Evolutionary conservation across 192 early-diverging fungal genomes (phyloP), one percentile per base, ranked within the genome.

Genomic region (Phlyctochytrium bullatum): DNA sequence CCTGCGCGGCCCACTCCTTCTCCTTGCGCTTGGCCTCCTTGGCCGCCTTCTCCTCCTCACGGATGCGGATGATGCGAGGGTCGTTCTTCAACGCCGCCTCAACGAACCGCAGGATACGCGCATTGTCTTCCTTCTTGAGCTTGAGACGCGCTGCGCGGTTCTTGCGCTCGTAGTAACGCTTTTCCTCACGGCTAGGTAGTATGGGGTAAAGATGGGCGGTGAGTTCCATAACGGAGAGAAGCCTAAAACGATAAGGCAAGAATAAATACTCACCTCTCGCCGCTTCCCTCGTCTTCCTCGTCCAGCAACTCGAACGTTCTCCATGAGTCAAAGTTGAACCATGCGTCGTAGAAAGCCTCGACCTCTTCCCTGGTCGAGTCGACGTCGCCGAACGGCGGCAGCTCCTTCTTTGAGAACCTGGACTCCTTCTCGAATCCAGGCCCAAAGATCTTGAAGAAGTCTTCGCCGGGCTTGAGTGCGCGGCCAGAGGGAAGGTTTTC

Each of bases 111-210:
- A 86, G 88, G 28, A 97, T 70, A 67, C 97, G 89, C 65, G 89
- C 83, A 75, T 88, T 96, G 82, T 99, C 97, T 76, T 97, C 94
- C 86, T 97, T 99, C 91, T 99, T 98, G 65, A 83, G 85, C 72
- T 89, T 88, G 47, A 90, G 85, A 40, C 97, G 89, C 75, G 91
- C 90, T 76, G 92, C 90, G 77, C 87, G 85, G 89, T 99, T 99
- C 86, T 96, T 95, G 71, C 86, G 81, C 76, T 99, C 97, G 67
- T 94, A 83, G 76, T 88, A 94, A 52, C 97, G 87, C 88, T 93
- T 97, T 76, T 97, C 91, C 77, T 99, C 97, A 72, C 97, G 92
- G 82, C 85, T 74, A 64, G 27, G 4, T 2, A 60, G 47, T 20
- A 47, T 1, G n/a, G n/a, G n/a, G n/a, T n/a, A n/a, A n/a, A n/a